Base-by-base conservation (phyloP, 2,329 filamentous ascomycete species). In the Trichophyton schoenleinii region DNA sequence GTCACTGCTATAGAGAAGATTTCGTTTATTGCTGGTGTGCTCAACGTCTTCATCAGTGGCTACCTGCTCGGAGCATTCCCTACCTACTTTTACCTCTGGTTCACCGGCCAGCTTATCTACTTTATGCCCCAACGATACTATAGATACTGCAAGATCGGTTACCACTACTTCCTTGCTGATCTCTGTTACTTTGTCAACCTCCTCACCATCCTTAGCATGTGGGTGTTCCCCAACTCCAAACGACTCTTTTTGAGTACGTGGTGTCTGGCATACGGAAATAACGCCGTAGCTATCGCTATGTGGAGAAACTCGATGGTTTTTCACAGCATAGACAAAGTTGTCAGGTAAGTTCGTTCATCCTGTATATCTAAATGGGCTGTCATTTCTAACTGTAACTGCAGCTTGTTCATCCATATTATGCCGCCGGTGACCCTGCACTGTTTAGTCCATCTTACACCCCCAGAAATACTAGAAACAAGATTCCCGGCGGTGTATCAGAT, bases 341-440 rank as follows among this genome's bases (percentile, higher is more conserved):
- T 91, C 11, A 94, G 89, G 71, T 85, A 74, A 66, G 77, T 83
- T 73, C 1, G 25, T 15, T 22, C 46, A 13, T 66, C 74, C 66
- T 57, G 41, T 6, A 25, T 48, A 9, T 13, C 28, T 46, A 28
- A 41, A 48, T 9, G 38, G 28, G 42, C 42, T 25, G 42, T 58
- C 20, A 13, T 42, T 52, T 22, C 59, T 36, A 52, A 22, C 59
- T 57, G 13, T 59, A 62, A 44, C 7, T 5, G 48, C 64, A 87
- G 85, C 72, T 81, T 99, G n/a, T 99, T 99, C 77, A 96, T 99
- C 67, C 94, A 99, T 74, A 95, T 99, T 69, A 99, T 99, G 92
- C 94, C 94, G 0, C 96, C 91, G 66, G 92, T 88, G 4, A 89
- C 91, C 1, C 81, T 99, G 11, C 94, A 99, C 74, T 95, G 90